These are phyloP conservation scores for Hyaloscypha finlandica DNA, from an alignment of 495 filamentous ascomycete genomes.

Conservation along the genomic window DNA sequence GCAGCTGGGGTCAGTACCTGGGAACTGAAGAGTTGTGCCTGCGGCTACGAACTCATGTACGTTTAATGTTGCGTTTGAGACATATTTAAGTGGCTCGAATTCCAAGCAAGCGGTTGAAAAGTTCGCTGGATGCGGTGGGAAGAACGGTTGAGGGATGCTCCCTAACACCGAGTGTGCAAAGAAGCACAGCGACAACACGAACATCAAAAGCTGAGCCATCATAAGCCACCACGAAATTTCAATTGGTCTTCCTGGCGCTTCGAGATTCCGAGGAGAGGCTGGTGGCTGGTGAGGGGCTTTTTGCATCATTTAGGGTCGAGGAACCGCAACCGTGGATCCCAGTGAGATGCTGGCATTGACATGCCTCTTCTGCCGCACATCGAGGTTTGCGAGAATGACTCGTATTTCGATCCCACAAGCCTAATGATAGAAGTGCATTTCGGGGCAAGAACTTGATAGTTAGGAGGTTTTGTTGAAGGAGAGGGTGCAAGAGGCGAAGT, in stretches of 20 bases:
- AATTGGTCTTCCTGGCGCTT: not conserved
- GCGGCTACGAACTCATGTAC: constrained; percentile 40
- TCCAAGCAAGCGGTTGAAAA: constrained; percentile 15
- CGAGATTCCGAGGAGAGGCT: not conserved
- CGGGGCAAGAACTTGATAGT: not conserved
- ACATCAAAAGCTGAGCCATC: not conserved
- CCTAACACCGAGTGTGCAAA: not conserved
- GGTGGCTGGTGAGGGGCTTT: not conserved
- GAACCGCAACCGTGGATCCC: not conserved
- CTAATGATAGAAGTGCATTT: not conserved
- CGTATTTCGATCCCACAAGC: not conserved
- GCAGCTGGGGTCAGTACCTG: constrained; percentile 49
- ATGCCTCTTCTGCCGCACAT: not conserved
- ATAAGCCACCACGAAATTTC: not conserved
- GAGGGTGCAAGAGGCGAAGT: no score
- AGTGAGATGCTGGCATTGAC: not conserved
- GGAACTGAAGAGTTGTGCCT: constrained; percentile 50
- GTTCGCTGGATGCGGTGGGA: not conserved
- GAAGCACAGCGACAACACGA: not conserved
- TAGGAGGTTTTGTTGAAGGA: no score
- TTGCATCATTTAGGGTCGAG: not conserved
- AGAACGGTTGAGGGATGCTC: not conserved
- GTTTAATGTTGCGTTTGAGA: constrained; percentile 16
- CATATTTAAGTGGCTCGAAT: constrained; percentile 23
- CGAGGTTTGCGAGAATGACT: not conserved